These are phyloP conservation scores for Viola odorata DNA, from an alignment of 345 rosid species.

Conservation along the genomic window DNA sequence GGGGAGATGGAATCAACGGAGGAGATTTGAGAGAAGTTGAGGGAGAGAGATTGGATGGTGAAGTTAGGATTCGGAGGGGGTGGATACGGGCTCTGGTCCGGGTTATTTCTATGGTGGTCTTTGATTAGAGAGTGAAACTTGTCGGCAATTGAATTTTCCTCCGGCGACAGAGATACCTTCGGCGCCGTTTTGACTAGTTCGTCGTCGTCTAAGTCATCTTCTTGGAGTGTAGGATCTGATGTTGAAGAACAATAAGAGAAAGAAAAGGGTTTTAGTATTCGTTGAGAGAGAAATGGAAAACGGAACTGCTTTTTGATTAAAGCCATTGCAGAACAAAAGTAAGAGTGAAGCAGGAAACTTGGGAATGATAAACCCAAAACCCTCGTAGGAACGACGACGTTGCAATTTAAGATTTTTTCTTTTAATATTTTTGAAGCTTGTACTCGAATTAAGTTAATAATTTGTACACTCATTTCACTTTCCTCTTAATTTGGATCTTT, in stretches of 20 bases:
- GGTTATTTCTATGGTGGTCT: conserved; percentile 78
- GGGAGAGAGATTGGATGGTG: conserved; percentile 59
- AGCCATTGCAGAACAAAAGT: conserved; percentile 25
- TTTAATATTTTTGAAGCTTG: no score
- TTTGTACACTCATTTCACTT: no score
- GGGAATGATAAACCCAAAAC: background rate
- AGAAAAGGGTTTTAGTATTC: conserved; percentile 16
- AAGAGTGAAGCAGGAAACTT: background rate
- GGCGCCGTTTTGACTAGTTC: conserved; percentile 7
- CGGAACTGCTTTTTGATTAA: conserved; percentile 27
- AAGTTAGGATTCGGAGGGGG: conserved; percentile 36
- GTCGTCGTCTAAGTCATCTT: conserved; percentile 15
- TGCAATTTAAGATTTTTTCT: no score
- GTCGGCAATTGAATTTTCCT: conserved; percentile 46
- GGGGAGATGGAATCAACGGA: conserved; percentile 37
- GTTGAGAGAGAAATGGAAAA: conserved; percentile 18
- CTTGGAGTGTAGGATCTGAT: conserved; percentile 14
- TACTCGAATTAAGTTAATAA: no score
- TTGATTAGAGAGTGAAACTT: conserved; percentile 58
- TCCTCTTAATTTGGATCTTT: no score
- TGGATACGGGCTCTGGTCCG: conserved; percentile 25
- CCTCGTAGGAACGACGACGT: no score
- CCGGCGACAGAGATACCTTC: conserved; percentile 30
- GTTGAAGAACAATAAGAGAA: conserved; percentile 10
- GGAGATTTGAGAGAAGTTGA: conserved; percentile 48